Conservation (phyloP, 257 asterid species). For the Ophiorrhiza pumila region DNA sequence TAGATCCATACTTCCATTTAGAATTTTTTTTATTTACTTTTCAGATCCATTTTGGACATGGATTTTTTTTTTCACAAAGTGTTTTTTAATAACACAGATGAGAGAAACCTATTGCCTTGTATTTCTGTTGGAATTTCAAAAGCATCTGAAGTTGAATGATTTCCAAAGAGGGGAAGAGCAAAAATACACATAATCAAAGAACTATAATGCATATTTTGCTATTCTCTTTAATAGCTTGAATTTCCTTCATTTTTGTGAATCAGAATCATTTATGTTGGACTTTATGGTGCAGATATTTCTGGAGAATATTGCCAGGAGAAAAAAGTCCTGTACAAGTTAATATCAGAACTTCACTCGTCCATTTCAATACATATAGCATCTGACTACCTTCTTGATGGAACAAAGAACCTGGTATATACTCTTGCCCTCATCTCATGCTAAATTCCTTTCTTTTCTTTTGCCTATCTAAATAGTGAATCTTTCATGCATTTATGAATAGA, state of each 20-base stretch:
- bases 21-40: too few species aligned
- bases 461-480: too few species aligned
- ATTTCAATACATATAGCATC: slow-evolving; percentile 83
- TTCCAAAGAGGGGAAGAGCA: too few species aligned
- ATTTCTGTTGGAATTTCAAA: too few species aligned
- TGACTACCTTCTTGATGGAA: slow-evolving; percentile 84
- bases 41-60: too few species aligned
- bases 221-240: background rate
- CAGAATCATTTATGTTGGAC: background rate
- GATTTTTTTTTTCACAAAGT: too few species aligned
- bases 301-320: slow-evolving; percentile 89
- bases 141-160: too few species aligned
- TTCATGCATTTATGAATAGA: background rate
- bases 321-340: slow-evolving; percentile 76
- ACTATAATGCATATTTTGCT: too few species aligned
- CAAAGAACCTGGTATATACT: slow-evolving; percentile 58
- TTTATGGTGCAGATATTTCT: slow-evolving; percentile 56
- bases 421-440: background rate
- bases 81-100: too few species aligned
- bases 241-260: background rate
- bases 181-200: too few species aligned
- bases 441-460: background rate
- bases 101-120: too few species aligned
- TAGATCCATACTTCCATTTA: too few species aligned
- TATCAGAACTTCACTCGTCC: slow-evolving; percentile 92